Evolutionary conservation across 2,329 filamentous ascomycete genomes (phyloP).

Genomic region (Teratosphaeria pseudoeucalypti): DNA sequence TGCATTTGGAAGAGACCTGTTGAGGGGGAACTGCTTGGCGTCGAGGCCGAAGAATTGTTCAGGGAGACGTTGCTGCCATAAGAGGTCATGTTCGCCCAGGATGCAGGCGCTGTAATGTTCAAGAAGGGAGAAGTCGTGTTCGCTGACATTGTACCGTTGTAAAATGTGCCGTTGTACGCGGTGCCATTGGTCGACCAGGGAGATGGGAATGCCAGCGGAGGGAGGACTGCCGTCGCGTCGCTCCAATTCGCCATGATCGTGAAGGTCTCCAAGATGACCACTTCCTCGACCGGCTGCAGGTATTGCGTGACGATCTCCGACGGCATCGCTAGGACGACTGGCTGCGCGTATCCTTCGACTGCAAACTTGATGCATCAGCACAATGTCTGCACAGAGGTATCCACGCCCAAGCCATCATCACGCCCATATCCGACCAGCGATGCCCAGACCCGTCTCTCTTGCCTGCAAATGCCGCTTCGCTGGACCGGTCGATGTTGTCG

Average conservation of each 20-base stretch:
- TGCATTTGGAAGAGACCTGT: not conserved
- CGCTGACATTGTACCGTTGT: not conserved
- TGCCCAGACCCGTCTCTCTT: conserved; percentile 3
- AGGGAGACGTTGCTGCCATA: not conserved
- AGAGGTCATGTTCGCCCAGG: not conserved
- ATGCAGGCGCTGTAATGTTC: not conserved
- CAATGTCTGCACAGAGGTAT: conserved; percentile 4
- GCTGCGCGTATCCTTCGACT: conserved; percentile 5
- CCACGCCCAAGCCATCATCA: not conserved
- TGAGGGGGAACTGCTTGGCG: not conserved
- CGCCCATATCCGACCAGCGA: conserved; percentile 14
- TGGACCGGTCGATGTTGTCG: conserved; percentile 1
- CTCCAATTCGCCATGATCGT: conserved; percentile 1
- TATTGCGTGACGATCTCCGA: conserved; percentile 12
- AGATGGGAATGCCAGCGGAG: not conserved
- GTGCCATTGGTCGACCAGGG: not conserved
- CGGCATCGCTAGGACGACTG: conserved; percentile 12
- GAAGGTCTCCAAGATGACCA: conserved; percentile 11
- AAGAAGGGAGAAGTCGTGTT: not conserved
- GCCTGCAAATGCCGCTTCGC: not conserved
- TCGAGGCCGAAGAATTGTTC: not conserved
- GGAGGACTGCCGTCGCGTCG: not conserved
- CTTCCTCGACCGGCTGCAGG: conserved; percentile 11
- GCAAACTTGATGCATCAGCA: conserved; percentile 8
- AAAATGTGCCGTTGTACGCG: conserved; percentile 1